Evolutionary conservation across 2,329 filamentous ascomycete genomes (phyloP).

Genomic region (Anisogramma anomala): DNA sequence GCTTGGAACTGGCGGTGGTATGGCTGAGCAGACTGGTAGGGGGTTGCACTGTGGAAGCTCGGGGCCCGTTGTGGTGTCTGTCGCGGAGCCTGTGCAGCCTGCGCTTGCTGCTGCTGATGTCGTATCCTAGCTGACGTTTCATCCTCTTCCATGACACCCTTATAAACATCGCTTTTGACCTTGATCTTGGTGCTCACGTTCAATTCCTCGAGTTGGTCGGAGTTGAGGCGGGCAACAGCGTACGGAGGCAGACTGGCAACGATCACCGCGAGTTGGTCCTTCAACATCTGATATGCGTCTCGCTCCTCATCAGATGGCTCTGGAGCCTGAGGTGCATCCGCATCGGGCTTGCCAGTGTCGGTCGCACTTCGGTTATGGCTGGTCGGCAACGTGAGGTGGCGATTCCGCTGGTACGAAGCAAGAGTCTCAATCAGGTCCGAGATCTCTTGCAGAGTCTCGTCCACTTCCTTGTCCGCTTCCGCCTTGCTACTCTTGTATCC

Average conservation of each 20-base stretch:
- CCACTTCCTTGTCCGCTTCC: slow-evolving; percentile 46
- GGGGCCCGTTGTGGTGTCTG: slow-evolving; percentile 27
- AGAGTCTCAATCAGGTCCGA: slow-evolving; percentile 67
- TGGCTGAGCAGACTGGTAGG: slow-evolving; percentile 33
- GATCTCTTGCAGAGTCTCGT: slow-evolving; percentile 62
- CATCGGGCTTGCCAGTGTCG: slow-evolving; percentile 54
- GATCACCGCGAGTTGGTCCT: slow-evolving; percentile 61
- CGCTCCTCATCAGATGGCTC: slow-evolving; percentile 50
- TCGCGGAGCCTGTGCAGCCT: slow-evolving; percentile 20
- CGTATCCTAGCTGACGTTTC: slow-evolving; percentile 45
- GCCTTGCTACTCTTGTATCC: slow-evolving; percentile 40
- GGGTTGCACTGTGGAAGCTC: slow-evolving; percentile 25
- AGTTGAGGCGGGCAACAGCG: slow-evolving; percentile 74
- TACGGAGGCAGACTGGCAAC: slow-evolving; percentile 70
- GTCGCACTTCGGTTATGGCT: slow-evolving; percentile 49
- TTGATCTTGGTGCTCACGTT: slow-evolving; percentile 71
- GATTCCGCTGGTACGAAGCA: slow-evolving; percentile 67
- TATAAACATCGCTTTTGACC: slow-evolving; percentile 60
- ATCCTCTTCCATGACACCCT: slow-evolving; percentile 75
- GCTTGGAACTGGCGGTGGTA: slow-evolving; percentile 37
- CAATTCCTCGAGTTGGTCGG: slow-evolving; percentile 72
- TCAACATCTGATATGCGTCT: slow-evolving; percentile 59
- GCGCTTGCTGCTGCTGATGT: slow-evolving; percentile 27
- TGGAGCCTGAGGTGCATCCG: slow-evolving; percentile 53
- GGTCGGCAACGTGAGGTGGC: slow-evolving; percentile 56